These are phyloP conservation scores for Lentinula aciculospora DNA, from an alignment of 768 basidiomycete species.

Conservation along the genomic window DNA sequence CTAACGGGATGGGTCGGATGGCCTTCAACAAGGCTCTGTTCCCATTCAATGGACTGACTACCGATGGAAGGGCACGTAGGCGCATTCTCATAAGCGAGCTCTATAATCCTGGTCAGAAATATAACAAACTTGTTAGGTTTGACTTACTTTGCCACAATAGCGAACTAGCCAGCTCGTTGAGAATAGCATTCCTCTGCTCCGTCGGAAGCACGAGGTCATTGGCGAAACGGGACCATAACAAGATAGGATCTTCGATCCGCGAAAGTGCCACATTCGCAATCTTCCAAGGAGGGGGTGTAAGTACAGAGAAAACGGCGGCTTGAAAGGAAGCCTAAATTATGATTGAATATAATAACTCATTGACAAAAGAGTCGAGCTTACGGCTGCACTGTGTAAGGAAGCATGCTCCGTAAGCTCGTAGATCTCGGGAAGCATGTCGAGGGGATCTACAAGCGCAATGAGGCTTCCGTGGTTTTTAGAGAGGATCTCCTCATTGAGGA, in stretches of 20 bases:
- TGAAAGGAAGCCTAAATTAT: neutral
- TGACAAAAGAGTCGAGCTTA: neutral
- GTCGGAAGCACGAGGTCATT: constrained; percentile 24
- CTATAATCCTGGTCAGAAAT: constrained; percentile 16
- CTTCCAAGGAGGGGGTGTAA: constrained; percentile 34
- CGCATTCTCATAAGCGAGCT: constrained; percentile 31
- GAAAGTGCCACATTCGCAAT: constrained; percentile 21
- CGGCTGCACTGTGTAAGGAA: constrained; percentile 9
- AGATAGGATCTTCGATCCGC: constrained; percentile 26
- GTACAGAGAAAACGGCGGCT: constrained; percentile 21
- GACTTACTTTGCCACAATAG: constrained; percentile 37
- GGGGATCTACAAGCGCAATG: constrained; percentile 47
- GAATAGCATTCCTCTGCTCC: constrained; percentile 26
- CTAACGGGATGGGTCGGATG: constrained; percentile 56
- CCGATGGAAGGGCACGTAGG: constrained; percentile 34
- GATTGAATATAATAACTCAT: neutral
- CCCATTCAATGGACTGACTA: constrained; percentile 45
- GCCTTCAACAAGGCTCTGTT: constrained; percentile 52
- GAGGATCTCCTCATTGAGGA: constrained; percentile 24
- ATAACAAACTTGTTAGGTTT: neutral
- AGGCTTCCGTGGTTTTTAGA: constrained; percentile 28
- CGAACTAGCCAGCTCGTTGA: constrained; percentile 38
- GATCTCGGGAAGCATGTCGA: constrained; percentile 48
- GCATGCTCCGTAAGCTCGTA: constrained; percentile 25
- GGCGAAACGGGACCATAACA: constrained; percentile 40